These are phyloP conservation scores for Helianthus annuus DNA, from an alignment of 129 eudicot species.

Conservation along the genomic window DNA sequence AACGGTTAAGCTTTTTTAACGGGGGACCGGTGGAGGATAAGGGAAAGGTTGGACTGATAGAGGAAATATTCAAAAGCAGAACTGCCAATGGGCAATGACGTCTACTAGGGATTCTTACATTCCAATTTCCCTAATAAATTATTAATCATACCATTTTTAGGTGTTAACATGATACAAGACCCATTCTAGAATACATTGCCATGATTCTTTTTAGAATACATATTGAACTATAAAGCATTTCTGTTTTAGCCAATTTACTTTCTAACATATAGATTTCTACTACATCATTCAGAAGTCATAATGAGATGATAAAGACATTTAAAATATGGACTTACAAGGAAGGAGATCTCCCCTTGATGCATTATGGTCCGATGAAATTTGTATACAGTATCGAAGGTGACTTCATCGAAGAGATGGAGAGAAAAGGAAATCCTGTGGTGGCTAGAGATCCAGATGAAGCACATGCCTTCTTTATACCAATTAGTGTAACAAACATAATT, in stretches of 20 bases:
- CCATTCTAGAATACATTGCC: no score
- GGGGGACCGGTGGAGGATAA: no score
- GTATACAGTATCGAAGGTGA: slow-evolving; percentile 69
- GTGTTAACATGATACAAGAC: no score
- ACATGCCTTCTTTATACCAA: slow-evolving; percentile 57
- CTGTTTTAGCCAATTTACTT: neutral
- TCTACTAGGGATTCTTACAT: no score
- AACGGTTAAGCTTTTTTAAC: no score
- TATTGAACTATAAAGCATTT: neutral
- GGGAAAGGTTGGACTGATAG: no score
- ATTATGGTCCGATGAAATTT: slow-evolving; percentile 60
- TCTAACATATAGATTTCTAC: neutral
- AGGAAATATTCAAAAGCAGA: no score
- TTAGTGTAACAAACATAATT: slow-evolving; percentile 64
- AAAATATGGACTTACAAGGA: slow-evolving; percentile 70
- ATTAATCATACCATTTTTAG: no score
- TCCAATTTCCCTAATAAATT: no score
- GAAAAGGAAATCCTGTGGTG: slow-evolving; percentile 36
- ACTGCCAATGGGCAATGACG: no score
- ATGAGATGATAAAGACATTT: slow-evolving; percentile 66
- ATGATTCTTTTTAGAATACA: no score
- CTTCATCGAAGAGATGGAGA: slow-evolving; percentile 63
- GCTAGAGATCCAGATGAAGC: slow-evolving; percentile 69
- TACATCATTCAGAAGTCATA: slow-evolving; percentile 57
- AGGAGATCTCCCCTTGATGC: slow-evolving; percentile 83